Base-by-base conservation (phyloP, 192 early-diverging fungal genomes). In the Coemansia sp. region DNA sequence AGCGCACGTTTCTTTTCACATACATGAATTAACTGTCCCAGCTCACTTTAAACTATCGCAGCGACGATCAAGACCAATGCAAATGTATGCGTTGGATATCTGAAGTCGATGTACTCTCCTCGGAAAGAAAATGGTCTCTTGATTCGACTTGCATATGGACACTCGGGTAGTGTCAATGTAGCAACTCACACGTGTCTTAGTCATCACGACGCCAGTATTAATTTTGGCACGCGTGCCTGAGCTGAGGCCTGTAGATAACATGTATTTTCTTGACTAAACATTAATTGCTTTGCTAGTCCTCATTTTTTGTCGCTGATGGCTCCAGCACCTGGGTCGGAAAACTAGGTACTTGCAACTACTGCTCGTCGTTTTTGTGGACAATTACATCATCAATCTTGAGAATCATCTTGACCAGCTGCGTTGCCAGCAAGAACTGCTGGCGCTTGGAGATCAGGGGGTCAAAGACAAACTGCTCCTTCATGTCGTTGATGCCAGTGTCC, bases 371-470 rank as follows among this genome's bases (percentile, higher is more conserved):
- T 54, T 59, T 73, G 62, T 85, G 81, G 36, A 87, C 81, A 53
- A 90, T 91, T 59, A 92, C 92, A 85, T 95, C 94, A 78, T 95
- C 94, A 68, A 97, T 93, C 83, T 98, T 99, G 48, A 98, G 89
- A 67, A 98, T 95, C 93, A 98, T 97, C 85, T 98, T 98, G 68
- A 99, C 97, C 60, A 99, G 85, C 87, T 99, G 97, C 31, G 97
- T 99, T 16, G 97, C 97, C 59, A 99, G 87, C 67, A 96, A 77
- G 79, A 93, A 96, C 85, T 99, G 98, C 75, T 97, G 96, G 46
- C 97, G 93, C 90, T 99, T 99, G 48, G 96, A 98, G 64, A 99
- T 97, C 72, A 99, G 87, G 39, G 98, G 98, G 84, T 99, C 98
- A 86, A 95, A 98, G 24, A 99, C 98, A 83, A 93, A 89, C 85